Evolutionary conservation across 2,329 filamentous ascomycete species (phyloP).

Genomic region (Diaporthe amygdali): DNA sequence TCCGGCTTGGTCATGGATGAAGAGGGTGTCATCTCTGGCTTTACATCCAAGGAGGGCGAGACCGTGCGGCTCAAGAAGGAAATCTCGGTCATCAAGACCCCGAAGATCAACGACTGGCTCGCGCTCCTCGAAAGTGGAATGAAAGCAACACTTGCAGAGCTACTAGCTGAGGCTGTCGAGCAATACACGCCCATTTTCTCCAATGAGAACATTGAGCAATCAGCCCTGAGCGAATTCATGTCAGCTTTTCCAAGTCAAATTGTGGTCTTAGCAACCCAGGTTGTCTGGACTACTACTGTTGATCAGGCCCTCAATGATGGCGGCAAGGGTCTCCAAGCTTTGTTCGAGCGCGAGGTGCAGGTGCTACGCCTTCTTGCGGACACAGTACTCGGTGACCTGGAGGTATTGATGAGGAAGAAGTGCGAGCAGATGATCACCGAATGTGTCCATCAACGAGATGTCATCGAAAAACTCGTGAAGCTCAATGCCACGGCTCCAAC

Average conservation of each 20-base stretch:
- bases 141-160: constrained; percentile 91
- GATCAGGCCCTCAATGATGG: constrained; percentile 77
- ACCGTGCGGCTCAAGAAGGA: constrained; percentile 85
- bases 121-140: constrained; percentile 89
- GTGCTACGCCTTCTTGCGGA: constrained; percentile 85
- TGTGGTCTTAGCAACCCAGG: constrained; percentile 92
- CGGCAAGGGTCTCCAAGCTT: constrained; percentile 68
- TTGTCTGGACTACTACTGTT: constrained; percentile 89
- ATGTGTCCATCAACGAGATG: constrained; percentile 95
- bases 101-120: constrained; percentile 99
- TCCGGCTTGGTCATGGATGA: constrained; percentile 91
- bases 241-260: constrained; percentile 88
- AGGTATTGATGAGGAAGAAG: constrained; percentile 88
- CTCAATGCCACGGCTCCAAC: constrained; percentile 75
- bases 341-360: constrained; percentile 84
- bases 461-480: constrained; percentile 84
- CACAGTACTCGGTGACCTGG: constrained; percentile 88
- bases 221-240: constrained; percentile 80
- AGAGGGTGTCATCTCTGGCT: constrained; percentile 85
- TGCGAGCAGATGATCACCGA: constrained; percentile 99
- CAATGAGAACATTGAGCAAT: constrained; percentile 71
- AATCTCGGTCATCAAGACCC: constrained; percentile 90
- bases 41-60: constrained; percentile 95
- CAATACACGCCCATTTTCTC: constrained; percentile 82
- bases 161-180: constrained; percentile 84